phyloP scores from a whole-genome alignment of 768 basidiomycete species.

The Boletus patriciae region DNA sequence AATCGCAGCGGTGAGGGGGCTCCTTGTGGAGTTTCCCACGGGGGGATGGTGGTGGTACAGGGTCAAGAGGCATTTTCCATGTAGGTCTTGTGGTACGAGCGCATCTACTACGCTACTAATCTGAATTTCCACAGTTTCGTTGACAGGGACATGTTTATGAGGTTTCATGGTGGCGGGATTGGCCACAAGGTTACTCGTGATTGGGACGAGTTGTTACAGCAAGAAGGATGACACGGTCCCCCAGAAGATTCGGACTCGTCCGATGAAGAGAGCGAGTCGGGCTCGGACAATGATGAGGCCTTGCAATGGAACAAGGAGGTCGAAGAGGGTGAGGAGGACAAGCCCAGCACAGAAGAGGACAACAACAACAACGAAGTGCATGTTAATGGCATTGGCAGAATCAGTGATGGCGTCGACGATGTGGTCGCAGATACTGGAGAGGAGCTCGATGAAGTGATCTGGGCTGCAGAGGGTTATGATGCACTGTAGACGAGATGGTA shows the following conservation, averaged over 20 bases:
- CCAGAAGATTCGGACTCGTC: neutral
- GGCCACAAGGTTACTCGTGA: constrained; percentile 27
- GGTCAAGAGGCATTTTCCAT: too few species aligned
- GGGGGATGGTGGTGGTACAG: too few species aligned
- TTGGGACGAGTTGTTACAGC: constrained; percentile 10
- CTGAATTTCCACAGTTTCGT: neutral
- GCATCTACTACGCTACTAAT: too few species aligned
- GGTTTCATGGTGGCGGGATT: constrained; percentile 27
- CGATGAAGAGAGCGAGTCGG: too few species aligned
- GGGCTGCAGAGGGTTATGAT: constrained; percentile 4
- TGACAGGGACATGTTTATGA: constrained; percentile 20
- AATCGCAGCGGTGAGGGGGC: too few species aligned
- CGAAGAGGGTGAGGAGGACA: neutral
- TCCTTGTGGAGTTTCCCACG: too few species aligned
- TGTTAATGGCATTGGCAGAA: neutral
- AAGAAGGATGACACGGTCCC: neutral
- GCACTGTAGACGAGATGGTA: neutral
- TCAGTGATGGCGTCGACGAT: neutral
- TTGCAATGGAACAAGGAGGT: too few species aligned
- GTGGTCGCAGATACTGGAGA: neutral
- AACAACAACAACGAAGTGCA: neutral
- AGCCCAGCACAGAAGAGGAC: too few species aligned
- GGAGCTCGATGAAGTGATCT: constrained; percentile 8
- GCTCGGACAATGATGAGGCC: too few species aligned
- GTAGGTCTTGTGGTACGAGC: too few species aligned